Evolutionary conservation across 176 grass and related monocot species (phyloP).

Genomic region (Aegilops tauschii): DNA sequence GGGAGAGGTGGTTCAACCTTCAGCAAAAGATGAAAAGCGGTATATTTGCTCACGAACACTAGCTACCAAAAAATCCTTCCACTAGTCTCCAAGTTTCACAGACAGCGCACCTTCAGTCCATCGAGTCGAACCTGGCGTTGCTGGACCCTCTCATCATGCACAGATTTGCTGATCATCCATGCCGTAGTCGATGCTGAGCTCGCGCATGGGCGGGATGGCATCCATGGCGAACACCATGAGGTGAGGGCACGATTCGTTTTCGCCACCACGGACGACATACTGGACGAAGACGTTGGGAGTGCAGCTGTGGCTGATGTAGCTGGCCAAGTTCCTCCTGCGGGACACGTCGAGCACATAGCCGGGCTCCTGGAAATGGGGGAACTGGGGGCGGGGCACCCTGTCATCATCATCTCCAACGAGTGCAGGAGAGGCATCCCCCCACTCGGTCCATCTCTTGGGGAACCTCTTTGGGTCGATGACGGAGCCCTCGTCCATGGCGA

Average conservation of each 20-base stretch:
- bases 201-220: constrained; percentile 82
- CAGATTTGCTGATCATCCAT: constrained; percentile 4
- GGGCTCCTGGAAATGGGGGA: constrained; percentile 10
- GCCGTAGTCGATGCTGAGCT: constrained; percentile 88
- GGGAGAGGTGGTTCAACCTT: not conserved
- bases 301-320: constrained; percentile 75
- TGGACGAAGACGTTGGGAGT: constrained; percentile 77
- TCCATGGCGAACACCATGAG: constrained; percentile 91
- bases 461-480: constrained; percentile 53
- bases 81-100: not conserved
- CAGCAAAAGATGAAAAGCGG: constrained; percentile 14
- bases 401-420: constrained; percentile 11
- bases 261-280: constrained; percentile 51
- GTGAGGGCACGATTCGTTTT: constrained; percentile 57
- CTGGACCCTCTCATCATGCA: not conserved
- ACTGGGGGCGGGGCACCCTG: not conserved
- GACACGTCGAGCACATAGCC: constrained; percentile 66
- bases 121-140: not conserved
- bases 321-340: constrained; percentile 56
- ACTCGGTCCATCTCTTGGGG: constrained; percentile 73
- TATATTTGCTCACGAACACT: constrained; percentile 3
- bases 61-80: not conserved
- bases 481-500: not conserved
- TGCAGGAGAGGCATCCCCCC: constrained; percentile 61
- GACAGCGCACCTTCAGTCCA: not conserved